These are phyloP conservation scores for Pyrenochaeta sp. DNA, from an alignment of 2,329 filamentous ascomycete species.

Conservation along the genomic window DNA sequence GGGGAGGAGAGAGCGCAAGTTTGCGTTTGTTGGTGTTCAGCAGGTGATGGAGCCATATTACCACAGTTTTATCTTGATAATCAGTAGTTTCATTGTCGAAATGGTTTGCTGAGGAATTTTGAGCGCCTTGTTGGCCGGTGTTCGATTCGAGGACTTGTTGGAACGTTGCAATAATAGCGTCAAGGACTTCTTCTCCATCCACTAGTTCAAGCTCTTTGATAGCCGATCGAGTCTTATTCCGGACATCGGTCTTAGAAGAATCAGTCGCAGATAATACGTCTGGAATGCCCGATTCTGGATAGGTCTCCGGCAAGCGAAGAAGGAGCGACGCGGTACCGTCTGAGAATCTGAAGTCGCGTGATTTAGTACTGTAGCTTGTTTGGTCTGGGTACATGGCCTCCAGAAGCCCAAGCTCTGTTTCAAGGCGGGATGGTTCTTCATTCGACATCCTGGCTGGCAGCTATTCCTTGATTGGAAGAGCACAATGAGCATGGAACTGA, in stretches of 20 bases:
- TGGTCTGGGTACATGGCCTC: constrained; percentile 56
- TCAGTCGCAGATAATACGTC: constrained; percentile 51
- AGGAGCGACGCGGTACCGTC: constrained; percentile 36
- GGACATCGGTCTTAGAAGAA: constrained; percentile 47
- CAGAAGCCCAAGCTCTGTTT: constrained; percentile 53
- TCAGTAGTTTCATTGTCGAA: not conserved
- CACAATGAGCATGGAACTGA: not conserved
- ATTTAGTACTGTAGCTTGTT: constrained; percentile 41
- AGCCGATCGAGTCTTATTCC: constrained; percentile 40
- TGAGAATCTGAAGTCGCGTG: constrained; percentile 51
- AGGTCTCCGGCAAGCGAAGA: constrained; percentile 52
- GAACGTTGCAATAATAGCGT: constrained; percentile 53
- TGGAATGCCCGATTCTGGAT: constrained; percentile 48
- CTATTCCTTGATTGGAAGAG: not conserved
- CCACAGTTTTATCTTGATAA: constrained; percentile 44
- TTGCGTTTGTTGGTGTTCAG: constrained; percentile 58
- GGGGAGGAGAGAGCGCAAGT: constrained; percentile 49
- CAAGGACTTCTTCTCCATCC: constrained; percentile 55
- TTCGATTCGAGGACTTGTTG: constrained; percentile 27
- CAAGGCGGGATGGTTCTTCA: constrained; percentile 32
- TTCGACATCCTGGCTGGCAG: constrained; percentile 14
- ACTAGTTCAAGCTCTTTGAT: constrained; percentile 34
- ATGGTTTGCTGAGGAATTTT: not conserved
- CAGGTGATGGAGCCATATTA: constrained; percentile 58
- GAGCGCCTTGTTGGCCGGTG: not conserved